Percentiles rank a stretch among this genome's conserved stretches.
Conservation (phyloP, 75 land plant species). For the Picea sitchensis region DNA sequence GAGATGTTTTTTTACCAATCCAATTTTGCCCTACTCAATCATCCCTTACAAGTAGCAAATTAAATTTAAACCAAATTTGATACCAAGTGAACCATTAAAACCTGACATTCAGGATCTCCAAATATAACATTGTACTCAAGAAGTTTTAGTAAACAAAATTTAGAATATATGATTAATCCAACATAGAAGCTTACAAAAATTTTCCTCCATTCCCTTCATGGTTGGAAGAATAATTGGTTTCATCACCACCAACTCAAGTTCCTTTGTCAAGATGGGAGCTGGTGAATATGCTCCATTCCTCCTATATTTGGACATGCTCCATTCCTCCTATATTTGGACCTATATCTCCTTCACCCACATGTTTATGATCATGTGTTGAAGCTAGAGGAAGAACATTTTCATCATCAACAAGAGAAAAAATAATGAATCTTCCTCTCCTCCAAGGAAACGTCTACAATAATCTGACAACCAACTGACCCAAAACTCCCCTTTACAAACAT, state of each 20-base stretch:
- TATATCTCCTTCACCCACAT: too few relatives aligned
- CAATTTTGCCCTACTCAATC: slow-evolving; percentile 5
- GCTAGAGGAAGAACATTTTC: slow-evolving; percentile 92
- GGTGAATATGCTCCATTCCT: slow-evolving; percentile 98
- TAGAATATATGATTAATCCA: too few relatives aligned
- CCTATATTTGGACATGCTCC: slow-evolving; percentile 45
- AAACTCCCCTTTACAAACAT: too few relatives aligned
- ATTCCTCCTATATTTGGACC: slow-evolving; percentile 36
- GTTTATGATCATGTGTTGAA: slow-evolving; percentile 14
- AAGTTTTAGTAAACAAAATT: too few relatives aligned
- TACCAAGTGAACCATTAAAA: slow-evolving; percentile 70
- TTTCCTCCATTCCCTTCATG: slow-evolving; percentile 83
- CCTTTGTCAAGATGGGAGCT: slow-evolving; percentile 69
- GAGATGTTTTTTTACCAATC: slow-evolving; percentile 74
- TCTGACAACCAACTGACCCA: slow-evolving; percentile 54
- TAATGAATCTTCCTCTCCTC: slow-evolving; percentile 93
- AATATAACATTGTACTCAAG: too few relatives aligned
- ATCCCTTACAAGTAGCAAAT: too few relatives aligned
- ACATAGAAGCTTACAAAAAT: slow-evolving; percentile 60
- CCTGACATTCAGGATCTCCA: slow-evolving; percentile 27
- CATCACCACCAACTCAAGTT: slow-evolving; percentile 69
- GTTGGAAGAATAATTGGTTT: slow-evolving; percentile 79
- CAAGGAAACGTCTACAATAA: slow-evolving; percentile 84
- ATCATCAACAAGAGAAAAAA: slow-evolving; percentile 93
- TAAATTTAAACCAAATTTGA: slow-evolving; percentile 43